These are phyloP conservation scores for Apiotrichum siamense DNA, from an alignment of 1,284 basidiomycete genomes.

Conservation along the genomic window DNA sequence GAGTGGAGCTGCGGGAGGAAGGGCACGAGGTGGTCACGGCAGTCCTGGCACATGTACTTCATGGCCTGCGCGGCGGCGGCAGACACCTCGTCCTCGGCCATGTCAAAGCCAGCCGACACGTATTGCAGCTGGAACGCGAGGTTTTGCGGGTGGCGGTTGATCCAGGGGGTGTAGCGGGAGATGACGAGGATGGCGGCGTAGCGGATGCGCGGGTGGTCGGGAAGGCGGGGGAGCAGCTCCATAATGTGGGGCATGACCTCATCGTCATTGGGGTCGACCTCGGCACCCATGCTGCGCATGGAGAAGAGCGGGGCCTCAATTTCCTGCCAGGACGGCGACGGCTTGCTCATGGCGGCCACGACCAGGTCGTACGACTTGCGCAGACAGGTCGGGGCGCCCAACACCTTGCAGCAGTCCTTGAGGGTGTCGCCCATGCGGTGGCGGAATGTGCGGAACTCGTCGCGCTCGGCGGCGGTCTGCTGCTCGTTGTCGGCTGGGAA, in stretches of 20 bases:
- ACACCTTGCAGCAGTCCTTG: conserved; percentile 95
- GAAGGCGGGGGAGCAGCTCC: conserved; percentile 85
- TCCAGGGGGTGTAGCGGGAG: conserved; percentile 95
- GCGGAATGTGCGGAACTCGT: conserved; percentile 89
- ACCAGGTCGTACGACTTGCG: conserved; percentile 75
- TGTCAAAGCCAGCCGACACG: conserved; percentile 85
- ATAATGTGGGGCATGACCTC: conserved; percentile 89
- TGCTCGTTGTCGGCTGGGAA: conserved; percentile 76
- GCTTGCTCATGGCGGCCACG: conserved; percentile 57
- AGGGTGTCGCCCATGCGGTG: conserved; percentile 99
- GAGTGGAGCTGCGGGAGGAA: conserved; percentile 86
- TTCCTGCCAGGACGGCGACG: conserved; percentile 74
- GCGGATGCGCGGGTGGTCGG: conserved; percentile 82
- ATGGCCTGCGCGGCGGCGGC: conserved; percentile 94
- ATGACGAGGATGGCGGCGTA: conserved; percentile 95
- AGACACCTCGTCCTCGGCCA: conserved; percentile 70
- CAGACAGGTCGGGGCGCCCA: conserved; percentile 81
- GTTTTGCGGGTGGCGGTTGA: conserved; percentile 80
- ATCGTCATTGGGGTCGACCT: conserved; percentile 78
- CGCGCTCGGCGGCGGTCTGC: conserved; percentile 76
- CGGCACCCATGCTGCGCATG: conserved; percentile 96
- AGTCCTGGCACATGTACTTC: conserved; percentile 96
- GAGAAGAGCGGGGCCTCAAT: conserved; percentile 97
- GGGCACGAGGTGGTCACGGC: conserved; percentile 85
- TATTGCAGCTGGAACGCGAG: conserved; percentile 82